Conservation (phyloP, 2,329 filamentous ascomycete genomes). For the Pseudocercospora pini-densiflorae region DNA sequence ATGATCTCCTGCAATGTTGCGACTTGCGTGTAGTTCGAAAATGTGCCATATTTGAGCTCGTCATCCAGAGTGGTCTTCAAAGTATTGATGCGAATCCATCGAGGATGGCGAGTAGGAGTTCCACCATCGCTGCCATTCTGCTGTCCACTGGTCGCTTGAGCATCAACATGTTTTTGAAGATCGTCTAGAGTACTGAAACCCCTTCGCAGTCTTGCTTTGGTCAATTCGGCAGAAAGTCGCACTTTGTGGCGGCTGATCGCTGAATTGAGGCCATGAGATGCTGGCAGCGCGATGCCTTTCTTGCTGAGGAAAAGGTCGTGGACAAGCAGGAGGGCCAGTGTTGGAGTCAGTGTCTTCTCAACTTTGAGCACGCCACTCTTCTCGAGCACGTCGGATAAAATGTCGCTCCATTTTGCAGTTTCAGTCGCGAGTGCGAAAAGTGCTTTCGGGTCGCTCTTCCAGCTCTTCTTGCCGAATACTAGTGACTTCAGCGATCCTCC, state of each 20-base stretch:
- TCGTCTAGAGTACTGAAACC: constrained; percentile 70
- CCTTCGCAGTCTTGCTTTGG: constrained; percentile 73
- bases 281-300: constrained; percentile 78
- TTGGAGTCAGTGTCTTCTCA: constrained; percentile 84
- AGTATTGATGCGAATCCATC: constrained; percentile 89
- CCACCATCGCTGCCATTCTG: constrained; percentile 37
- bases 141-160: constrained; percentile 38
- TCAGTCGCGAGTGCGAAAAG: constrained; percentile 88
- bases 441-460: constrained; percentile 79
- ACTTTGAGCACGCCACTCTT: constrained; percentile 73
- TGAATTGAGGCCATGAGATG: constrained; percentile 75
- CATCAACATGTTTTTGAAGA: constrained; percentile 64
- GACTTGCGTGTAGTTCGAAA: constrained; percentile 66
- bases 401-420: constrained; percentile 84
- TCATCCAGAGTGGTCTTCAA: constrained; percentile 71
- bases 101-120: constrained; percentile 63
- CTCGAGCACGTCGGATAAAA: constrained; percentile 90
- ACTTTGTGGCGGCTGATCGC: constrained; percentile 81
- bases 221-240: constrained; percentile 80
- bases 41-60: constrained; percentile 72
- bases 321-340: constrained; percentile 77
- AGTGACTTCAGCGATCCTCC: constrained; percentile 87
- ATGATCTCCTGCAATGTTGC: constrained; percentile 60
- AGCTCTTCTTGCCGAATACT: constrained; percentile 73
- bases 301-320: constrained; percentile 87